Evolutionary conservation across 2,329 filamentous ascomycete species (phyloP).

Genomic region (Colletotrichum caudatum): DNA sequence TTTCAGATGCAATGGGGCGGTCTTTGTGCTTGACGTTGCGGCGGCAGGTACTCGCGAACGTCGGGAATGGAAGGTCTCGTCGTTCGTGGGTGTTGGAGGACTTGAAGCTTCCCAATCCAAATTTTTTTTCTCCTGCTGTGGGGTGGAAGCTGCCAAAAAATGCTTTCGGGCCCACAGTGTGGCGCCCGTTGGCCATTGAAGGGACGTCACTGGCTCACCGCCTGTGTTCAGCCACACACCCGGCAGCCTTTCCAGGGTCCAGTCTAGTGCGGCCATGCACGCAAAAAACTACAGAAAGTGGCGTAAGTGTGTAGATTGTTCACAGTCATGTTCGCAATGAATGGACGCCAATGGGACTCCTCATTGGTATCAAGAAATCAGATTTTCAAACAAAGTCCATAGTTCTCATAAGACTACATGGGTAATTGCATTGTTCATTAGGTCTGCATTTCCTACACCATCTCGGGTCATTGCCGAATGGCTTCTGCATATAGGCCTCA

Average conservation of each 20-base stretch:
- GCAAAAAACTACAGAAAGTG: neutral
- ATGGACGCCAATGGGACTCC: neutral
- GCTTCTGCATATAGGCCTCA: neutral
- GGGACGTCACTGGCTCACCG: constrained; percentile 16
- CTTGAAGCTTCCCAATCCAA: constrained; percentile 44
- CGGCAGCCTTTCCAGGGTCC: constrained; percentile 21
- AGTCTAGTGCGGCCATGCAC: constrained; percentile 5
- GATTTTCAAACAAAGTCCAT: neutral
- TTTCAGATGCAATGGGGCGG: constrained; percentile 22
- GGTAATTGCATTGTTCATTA: neutral
- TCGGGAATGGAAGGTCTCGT: constrained; percentile 38
- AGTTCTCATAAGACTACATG: neutral
- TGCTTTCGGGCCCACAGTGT: constrained; percentile 26
- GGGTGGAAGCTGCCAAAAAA: constrained; percentile 40
- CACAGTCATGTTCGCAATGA: neutral
- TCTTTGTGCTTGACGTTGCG: constrained; percentile 31
- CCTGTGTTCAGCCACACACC: constrained; percentile 29
- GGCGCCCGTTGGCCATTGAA: constrained; percentile 33
- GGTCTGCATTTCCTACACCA: neutral
- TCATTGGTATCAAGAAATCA: neutral
- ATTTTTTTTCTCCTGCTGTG: constrained; percentile 44
- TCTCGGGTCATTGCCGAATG: neutral
- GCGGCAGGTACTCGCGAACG: constrained; percentile 37
- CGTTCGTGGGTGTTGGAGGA: constrained; percentile 40
- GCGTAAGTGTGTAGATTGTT: neutral